These are phyloP conservation scores for Carex scoparia DNA, from an alignment of 176 grass and related monocot genomes.

Conservation along the genomic window DNA sequence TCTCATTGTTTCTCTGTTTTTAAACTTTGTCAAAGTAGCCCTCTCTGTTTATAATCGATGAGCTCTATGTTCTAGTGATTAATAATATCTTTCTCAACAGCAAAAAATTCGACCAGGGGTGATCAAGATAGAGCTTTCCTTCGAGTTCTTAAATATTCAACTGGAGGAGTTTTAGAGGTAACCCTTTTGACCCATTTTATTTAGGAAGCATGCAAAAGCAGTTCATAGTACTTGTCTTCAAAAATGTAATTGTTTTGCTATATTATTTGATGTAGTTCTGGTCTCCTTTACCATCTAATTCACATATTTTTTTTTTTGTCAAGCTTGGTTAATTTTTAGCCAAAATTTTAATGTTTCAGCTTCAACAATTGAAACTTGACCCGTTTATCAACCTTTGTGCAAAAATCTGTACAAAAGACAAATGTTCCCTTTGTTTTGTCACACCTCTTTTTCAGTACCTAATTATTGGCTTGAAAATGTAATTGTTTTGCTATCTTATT, in stretches of 20 bases:
- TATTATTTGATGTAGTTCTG: not conserved
- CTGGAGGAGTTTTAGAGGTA: conserved; percentile 96
- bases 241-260: not conserved
- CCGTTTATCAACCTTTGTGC: not conserved
- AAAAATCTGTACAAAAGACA: conserved; percentile 4
- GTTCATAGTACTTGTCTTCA: not conserved
- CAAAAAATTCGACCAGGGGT: conserved; percentile 69
- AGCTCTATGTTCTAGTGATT: not conserved
- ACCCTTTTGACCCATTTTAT: conserved; percentile 23
- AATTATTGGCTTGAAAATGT: too few relatives aligned
- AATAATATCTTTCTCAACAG: conserved; percentile 45
- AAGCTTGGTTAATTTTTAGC: not conserved
- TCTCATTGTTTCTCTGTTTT: not conserved
- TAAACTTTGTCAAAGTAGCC: not conserved
- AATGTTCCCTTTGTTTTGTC: not conserved
- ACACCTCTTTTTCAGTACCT: not conserved
- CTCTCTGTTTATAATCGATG: not conserved
- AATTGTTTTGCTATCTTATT: not conserved
- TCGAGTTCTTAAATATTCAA: conserved; percentile 93
- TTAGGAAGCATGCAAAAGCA: not conserved
- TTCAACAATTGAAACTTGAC: not conserved
- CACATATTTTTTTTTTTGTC: not conserved
- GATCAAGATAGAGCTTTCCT: conserved; percentile 80
- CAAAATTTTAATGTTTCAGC: not conserved
- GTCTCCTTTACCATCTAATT: not conserved